Evolutionary conservation across 768 basidiomycete species (phyloP), one percentile per base, ranked within the genome.

Genomic region (Rhodotorula kratochvilovae): DNA sequence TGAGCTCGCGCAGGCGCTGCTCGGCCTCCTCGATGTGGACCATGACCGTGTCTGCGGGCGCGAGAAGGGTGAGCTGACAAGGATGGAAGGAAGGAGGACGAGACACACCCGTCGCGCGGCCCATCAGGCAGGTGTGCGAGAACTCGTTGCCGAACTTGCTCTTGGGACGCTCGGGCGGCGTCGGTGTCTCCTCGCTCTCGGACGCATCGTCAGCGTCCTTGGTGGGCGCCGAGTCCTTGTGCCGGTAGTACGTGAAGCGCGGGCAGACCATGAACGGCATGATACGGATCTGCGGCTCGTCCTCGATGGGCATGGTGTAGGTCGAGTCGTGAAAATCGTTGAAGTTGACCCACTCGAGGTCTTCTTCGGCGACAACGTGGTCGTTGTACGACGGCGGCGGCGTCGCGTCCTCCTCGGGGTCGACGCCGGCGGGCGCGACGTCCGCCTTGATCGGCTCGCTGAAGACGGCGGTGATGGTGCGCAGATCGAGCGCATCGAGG

Each of bases 241-340:
- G 72, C 1, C 76, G 70, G 79, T 89, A 90, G 81, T 90, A 94
- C 15, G 87, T 88, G 78, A 96, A 87, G 36, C 87, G 87, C 29
- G 93, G 92, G 76, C 90, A 91, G 16, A 85, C 84, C n/a, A 85
- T 87, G 16, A 89, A 82, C 36, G 88, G 88, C 15, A 91, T 81
- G 27, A 93, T 79, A 68, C 90, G 87, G 5, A 95, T 80, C 35
- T 80, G 82, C 5, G 91, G 90, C 60, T 82, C 77, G 16, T 77
- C 68, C 51, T 84, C 83, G 13, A 42, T 7, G 10, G 82, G 77
- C 1, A 88, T 82, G 5, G 82, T 80, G 85, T 89, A 89, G 75
- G 89, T 87, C 0, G 86, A 84, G 78, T 96, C 92, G 57, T 89
- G 83, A 78, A 89, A 96, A 77, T 98, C 94, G 72, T 90, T 86